Conservation (phyloP, 352 stramenopile species). For the Globisporangium sylvaticum region DNA sequence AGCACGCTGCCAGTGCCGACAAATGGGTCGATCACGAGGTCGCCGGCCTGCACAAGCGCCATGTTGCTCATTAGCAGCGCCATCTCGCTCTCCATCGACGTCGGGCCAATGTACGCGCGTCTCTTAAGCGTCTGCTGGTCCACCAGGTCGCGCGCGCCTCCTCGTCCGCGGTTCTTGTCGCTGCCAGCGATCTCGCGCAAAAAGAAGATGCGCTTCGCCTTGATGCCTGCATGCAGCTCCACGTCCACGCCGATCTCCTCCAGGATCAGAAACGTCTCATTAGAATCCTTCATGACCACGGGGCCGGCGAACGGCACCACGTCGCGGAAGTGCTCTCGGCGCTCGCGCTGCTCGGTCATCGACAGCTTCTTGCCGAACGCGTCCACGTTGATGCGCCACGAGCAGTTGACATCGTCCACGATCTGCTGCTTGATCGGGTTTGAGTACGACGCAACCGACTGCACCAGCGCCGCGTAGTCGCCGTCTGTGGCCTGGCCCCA, state of each 20-base stretch:
- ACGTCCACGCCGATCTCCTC: conserved; percentile 69
- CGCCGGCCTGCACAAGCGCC: conserved; percentile 58
- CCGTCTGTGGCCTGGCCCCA: conserved; percentile 40
- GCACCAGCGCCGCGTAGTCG: conserved; percentile 51
- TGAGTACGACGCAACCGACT: conserved; percentile 31
- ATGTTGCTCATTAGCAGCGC: conserved; percentile 94
- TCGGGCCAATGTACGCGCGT: conserved; percentile 94
- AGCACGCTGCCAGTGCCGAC: conserved; percentile 97
- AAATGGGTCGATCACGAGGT: conserved; percentile 95
- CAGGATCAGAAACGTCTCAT: conserved; percentile 71
- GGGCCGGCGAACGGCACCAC: conserved; percentile 63
- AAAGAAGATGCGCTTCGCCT: conserved; percentile 69
- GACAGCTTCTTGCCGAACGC: conserved; percentile 80
- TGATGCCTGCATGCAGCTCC: conserved; percentile 25
- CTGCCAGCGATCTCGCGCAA: conserved; percentile 64
- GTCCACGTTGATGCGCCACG: conserved; percentile 76
- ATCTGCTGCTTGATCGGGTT: conserved; percentile 41
- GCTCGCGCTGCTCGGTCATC: conserved; percentile 55
- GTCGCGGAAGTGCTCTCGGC: conserved; percentile 46
- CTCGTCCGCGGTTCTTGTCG: conserved; percentile 67
- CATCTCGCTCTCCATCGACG: conserved; percentile 97
- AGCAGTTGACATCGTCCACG: conserved; percentile 36
- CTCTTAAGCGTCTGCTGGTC: conserved; percentile 93
- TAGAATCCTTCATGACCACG: conserved; percentile 62
- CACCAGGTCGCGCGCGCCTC: conserved; percentile 69